Evolutionary conservation across 306 rosid species (phyloP).

Genomic region (Quillaja saponaria): DNA sequence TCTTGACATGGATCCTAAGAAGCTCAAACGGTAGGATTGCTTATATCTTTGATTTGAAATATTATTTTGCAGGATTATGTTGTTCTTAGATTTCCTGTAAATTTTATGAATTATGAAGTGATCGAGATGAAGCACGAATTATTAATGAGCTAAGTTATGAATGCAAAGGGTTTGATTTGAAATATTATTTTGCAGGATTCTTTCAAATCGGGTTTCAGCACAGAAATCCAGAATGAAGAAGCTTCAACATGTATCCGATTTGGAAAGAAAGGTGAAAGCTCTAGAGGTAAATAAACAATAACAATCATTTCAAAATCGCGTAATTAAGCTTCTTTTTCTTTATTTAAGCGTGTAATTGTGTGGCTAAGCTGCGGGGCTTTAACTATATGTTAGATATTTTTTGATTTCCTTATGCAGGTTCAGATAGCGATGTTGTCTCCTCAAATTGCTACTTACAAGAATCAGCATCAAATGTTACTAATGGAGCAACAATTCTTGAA

Average conservation of each 20-base stretch:
- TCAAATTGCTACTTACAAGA: conserved; percentile 29
- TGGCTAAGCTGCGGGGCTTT: not conserved
- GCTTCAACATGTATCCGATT: conserved; percentile 24
- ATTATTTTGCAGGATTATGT: no score
- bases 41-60: not conserved
- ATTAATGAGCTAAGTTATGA: no score
- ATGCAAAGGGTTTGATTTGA: not conserved
- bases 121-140: no score
- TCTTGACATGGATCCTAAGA: conserved; percentile 29
- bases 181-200: conserved; percentile 2
- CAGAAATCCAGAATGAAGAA: conserved; percentile 35
- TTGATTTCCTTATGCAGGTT: conserved; percentile 28
- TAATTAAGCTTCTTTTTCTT: no score
- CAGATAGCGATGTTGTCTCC: conserved; percentile 35
- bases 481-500: conserved; percentile 44
- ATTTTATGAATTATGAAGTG: no score
- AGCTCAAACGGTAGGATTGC: conserved; percentile 30
- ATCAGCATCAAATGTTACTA: conserved; percentile 15
- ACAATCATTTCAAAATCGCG: no score
- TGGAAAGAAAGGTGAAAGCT: conserved; percentile 31
- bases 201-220: conserved; percentile 32
- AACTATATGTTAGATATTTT: conserved; percentile 2
- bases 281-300: conserved; percentile 34
- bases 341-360: not conserved
- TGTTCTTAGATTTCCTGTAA: no score